Conservation (phyloP, 2,329 filamentous ascomycete genomes). For the Pseudogymnoascus sp. region DNA sequence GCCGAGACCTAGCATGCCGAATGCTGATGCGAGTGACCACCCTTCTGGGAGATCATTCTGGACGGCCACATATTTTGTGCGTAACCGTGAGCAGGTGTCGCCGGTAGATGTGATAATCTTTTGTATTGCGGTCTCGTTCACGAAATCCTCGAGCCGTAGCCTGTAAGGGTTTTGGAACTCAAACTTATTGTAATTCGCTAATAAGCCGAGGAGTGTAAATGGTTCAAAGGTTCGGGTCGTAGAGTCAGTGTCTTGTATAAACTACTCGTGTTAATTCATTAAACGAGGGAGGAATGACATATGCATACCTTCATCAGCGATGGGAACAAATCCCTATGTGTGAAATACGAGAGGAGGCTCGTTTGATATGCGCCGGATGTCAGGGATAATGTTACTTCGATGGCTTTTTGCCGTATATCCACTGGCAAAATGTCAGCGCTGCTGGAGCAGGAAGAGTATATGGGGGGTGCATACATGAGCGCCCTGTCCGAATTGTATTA, state of each 20-base stretch:
- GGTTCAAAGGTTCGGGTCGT: constrained; percentile 58
- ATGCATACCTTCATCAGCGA: constrained; percentile 76
- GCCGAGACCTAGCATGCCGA: constrained; percentile 78
- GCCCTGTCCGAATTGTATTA: constrained; percentile 68
- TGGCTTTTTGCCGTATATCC: constrained; percentile 67
- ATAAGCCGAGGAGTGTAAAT: constrained; percentile 73
- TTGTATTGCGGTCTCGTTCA: constrained; percentile 80
- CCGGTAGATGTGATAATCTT: constrained; percentile 74
- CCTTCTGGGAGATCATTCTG: constrained; percentile 85
- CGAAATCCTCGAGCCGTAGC: constrained; percentile 84
- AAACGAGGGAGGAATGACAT: background rate
- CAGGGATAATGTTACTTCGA: constrained; percentile 73
- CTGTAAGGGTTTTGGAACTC: constrained; percentile 97
- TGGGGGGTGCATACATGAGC: constrained; percentile 47
- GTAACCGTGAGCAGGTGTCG: constrained; percentile 55
- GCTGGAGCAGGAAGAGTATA: background rate
- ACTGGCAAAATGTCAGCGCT: constrained; percentile 41
- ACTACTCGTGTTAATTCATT: constrained; percentile 39
- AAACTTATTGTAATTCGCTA: constrained; percentile 99
- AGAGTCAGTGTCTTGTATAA: constrained; percentile 69
- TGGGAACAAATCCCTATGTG: constrained; percentile 88
- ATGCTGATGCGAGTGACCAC: constrained; percentile 73
- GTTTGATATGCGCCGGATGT: constrained; percentile 94
- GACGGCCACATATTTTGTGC: constrained; percentile 72
- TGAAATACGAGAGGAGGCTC: constrained; percentile 87